These are phyloP conservation scores for Saposhnikovia divaricata DNA, from an alignment of 129 eudicot genomes.

Conservation along the genomic window DNA sequence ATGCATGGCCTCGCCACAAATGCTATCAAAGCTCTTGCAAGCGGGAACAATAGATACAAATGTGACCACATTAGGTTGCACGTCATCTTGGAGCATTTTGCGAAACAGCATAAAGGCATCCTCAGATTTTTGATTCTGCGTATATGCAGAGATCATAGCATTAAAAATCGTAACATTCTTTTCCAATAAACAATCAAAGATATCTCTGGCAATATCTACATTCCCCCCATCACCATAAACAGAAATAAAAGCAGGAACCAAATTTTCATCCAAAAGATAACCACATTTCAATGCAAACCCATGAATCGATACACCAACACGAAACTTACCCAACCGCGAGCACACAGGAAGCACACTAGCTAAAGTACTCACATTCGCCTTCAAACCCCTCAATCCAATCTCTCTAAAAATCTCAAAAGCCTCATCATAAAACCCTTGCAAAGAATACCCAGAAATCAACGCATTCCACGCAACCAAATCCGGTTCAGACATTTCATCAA, in stretches of 20 bases:
- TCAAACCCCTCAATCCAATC: slow-evolving; percentile 25
- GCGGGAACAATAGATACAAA: slow-evolving; percentile 44
- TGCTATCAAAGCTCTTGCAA: slow-evolving; percentile 20
- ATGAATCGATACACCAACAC: slow-evolving; percentile 29
- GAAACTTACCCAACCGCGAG: slow-evolving; percentile 20
- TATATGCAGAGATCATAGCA: slow-evolving; percentile 43
- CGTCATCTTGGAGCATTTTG: slow-evolving; percentile 20
- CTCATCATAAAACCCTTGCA: slow-evolving; percentile 26
- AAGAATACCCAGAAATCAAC: slow-evolving; percentile 42
- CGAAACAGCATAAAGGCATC: slow-evolving; percentile 30
- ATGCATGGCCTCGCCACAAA: slow-evolving; percentile 39
- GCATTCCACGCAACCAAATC: slow-evolving; percentile 56
- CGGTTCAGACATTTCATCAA: slow-evolving; percentile 39
- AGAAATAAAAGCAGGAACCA: slow-evolving; percentile 45
- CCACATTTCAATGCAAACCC: slow-evolving; percentile 40
- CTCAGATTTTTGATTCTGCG: slow-evolving; percentile 20
- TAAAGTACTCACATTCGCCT: slow-evolving; percentile 49
- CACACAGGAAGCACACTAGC: slow-evolving; percentile 50
- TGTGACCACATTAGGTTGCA: slow-evolving; percentile 34
- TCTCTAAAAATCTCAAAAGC: slow-evolving; percentile 24
- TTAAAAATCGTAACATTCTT: slow-evolving; percentile 39
- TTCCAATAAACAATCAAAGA: slow-evolving; percentile 24
- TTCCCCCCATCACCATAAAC: slow-evolving; percentile 40
- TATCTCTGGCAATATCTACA: slow-evolving; percentile 23
- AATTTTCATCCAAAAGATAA: slow-evolving; percentile 21